A percentile compares a stretch with the other conserved stretches of the same genome.
phyloP scores from a whole-genome alignment of 192 early-diverging fungal genomes.

The Obelidium mucronatum region DNA sequence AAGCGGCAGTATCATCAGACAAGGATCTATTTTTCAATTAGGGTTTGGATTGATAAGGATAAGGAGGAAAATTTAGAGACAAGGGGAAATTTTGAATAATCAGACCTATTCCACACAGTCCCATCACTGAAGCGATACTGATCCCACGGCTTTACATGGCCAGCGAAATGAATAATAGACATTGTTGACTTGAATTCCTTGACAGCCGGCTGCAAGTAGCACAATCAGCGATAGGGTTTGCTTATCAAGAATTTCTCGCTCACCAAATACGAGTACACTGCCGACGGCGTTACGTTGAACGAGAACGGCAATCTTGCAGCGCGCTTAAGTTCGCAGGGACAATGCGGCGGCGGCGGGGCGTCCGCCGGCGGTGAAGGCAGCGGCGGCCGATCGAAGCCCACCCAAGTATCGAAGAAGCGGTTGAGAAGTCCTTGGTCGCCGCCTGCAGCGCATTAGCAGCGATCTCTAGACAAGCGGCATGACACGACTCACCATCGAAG shows the following conservation, averaged over 20 bases:
- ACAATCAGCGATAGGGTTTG: neutral
- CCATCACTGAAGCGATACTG: constrained; percentile 63
- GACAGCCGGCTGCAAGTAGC: constrained; percentile 69
- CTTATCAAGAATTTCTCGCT: neutral
- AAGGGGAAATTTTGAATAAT: neutral
- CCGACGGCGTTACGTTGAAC: constrained; percentile 87
- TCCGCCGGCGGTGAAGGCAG: neutral
- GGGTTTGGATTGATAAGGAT: neutral
- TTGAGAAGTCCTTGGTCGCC: constrained; percentile 96
- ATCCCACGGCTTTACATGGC: constrained; percentile 87
- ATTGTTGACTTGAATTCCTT: constrained; percentile 74
- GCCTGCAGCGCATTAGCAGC: too few species aligned
- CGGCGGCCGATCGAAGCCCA: constrained; percentile 34
- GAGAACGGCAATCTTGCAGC: constrained; percentile 82
- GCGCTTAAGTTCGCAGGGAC: constrained; percentile 23
- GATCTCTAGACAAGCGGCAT: too few species aligned
- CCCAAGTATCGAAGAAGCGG: constrained; percentile 84
- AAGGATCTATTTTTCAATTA: constrained; percentile 18
- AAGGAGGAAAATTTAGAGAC: constrained; percentile 1
- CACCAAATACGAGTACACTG: constrained; percentile 74
- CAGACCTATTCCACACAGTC: constrained; percentile 34
- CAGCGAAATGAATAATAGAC: constrained; percentile 89
- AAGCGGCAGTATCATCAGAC: constrained; percentile 13
- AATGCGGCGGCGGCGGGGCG: constrained; percentile 1
- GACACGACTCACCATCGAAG: constrained; percentile 79